These are phyloP conservation scores for Entomortierella chlamydospora DNA, from an alignment of 192 early-diverging fungal species.

Conservation along the genomic window DNA sequence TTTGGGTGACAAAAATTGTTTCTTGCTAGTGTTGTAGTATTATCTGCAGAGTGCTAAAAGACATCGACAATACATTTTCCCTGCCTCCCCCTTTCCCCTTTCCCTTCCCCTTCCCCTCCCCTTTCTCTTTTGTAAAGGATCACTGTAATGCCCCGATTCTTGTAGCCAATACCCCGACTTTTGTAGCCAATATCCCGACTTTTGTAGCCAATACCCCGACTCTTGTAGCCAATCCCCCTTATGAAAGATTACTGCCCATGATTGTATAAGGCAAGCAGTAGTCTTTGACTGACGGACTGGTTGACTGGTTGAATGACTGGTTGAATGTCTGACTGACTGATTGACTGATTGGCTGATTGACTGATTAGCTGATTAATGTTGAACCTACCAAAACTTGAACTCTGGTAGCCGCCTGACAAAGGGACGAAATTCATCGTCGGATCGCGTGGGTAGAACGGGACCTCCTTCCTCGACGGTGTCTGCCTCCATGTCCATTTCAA, in stretches of 20 bases:
- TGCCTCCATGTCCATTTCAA: constrained; percentile 76
- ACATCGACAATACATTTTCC: no score
- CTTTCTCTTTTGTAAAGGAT: no score
- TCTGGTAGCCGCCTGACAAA: constrained; percentile 98
- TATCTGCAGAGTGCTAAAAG: no score
- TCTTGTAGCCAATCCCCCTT: neutral
- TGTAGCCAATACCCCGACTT: neutral
- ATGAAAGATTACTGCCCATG: no score
- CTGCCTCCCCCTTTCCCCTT: no score
- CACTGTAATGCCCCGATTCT: neutral
- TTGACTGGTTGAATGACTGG: no score
- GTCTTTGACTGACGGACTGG: no score
- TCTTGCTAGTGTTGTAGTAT: no score
- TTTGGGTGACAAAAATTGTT: no score
- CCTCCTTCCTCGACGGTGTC: constrained; percentile 74
- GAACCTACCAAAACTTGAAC: constrained; percentile 96
- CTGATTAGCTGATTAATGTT: neutral
- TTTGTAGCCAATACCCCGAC: neutral
- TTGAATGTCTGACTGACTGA: no score
- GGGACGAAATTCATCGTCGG: constrained; percentile 96
- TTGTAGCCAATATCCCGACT: neutral
- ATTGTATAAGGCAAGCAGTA: no score
- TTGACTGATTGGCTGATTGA: neutral
- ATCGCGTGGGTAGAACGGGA: constrained; percentile 82
- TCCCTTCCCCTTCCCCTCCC: no score